Evolutionary conservation across 345 rosid genomes (phyloP), one percentile per base, ranked within the genome.

Genomic region (Eutrema japonicum): DNA sequence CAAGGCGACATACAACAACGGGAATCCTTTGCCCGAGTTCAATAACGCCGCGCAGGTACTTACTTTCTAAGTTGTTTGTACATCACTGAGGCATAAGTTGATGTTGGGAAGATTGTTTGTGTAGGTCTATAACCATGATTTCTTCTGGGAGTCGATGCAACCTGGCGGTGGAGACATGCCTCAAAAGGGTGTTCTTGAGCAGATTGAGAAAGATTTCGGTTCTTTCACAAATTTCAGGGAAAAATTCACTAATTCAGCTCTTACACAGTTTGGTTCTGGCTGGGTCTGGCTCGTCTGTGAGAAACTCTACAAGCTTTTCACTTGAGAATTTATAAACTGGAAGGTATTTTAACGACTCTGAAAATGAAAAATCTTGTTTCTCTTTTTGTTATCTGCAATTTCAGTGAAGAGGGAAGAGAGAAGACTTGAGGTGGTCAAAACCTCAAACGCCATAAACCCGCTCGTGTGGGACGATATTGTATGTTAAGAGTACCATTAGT

Each of bases 81-180:
- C 32, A 48, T 68, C 32, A 46, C 67, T 2, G 43, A 36, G 59
- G 13, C 0, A 69, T 1, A 8, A 22, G 52, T 49, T 75, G 22
- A 47, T 69, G 57, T 13, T 69, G 57, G 61, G 37, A 29, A 42
- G 38, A 36, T 14, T 57, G 43, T 42, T 61, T 61, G 41, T 18
- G 66, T 40, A 91, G 97, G 91, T 89, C 22, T 94, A 95, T 95
- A 94, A 91, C 82, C 97, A 94, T 79, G 89, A 91, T 66, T 94
- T 91, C 83, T 94, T 94, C 62, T 94, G 98, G 98, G 98, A 94
- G 78, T 94, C 98, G 18, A 91, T 94, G 97, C 93, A 88, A 83
- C 98, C 97, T 66, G 93, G 91, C 47, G 98, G 97, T 26, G 97
- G 98, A 29, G 83, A 76, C 73, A 59, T 76, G 83, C 95, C 97